These are phyloP conservation scores for Suillus decipiens DNA, from an alignment of 768 basidiomycete genomes.

Conservation along the genomic window DNA sequence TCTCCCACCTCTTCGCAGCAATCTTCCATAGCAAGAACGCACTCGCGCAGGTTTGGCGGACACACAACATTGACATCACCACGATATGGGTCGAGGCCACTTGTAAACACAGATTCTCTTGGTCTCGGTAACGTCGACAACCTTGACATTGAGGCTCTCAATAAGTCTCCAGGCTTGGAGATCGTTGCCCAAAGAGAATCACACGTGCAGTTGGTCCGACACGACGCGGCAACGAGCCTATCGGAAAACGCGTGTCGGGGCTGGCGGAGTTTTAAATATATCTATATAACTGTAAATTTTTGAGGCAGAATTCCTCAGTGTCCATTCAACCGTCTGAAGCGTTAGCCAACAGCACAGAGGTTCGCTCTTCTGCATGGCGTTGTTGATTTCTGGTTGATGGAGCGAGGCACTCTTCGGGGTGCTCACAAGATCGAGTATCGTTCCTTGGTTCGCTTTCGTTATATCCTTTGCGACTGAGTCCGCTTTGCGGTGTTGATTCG, in stretches of 20 bases:
- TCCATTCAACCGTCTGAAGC: slow-evolving; percentile 72
- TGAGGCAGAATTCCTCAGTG: slow-evolving; percentile 44
- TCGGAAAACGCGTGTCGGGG: slow-evolving; percentile 18
- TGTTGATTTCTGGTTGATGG: slow-evolving; percentile 69
- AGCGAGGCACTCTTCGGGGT: slow-evolving; percentile 62
- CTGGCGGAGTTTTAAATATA: slow-evolving; percentile 31
- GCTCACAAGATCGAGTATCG: slow-evolving; percentile 53
- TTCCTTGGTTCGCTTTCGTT: slow-evolving; percentile 38
- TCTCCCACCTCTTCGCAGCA: slow-evolving; percentile 72
- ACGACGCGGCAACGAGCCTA: slow-evolving; percentile 17
- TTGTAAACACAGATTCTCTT: slow-evolving; percentile 70
- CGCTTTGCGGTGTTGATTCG: slow-evolving; percentile 58
- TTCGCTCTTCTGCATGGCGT: slow-evolving; percentile 61
- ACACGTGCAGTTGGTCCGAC: background rate
- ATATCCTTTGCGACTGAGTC: slow-evolving; percentile 45
- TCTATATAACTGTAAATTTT: slow-evolving; percentile 30
- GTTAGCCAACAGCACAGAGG: slow-evolving; percentile 52
- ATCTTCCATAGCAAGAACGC: slow-evolving; percentile 77
- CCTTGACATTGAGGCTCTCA: slow-evolving; percentile 42
- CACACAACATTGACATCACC: slow-evolving; percentile 66
- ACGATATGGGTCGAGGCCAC: slow-evolving; percentile 65
- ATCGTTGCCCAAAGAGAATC: background rate
- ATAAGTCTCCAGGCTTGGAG: too few species aligned
- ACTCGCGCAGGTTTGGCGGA: slow-evolving; percentile 72
- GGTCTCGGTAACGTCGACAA: slow-evolving; percentile 49